Conservation (phyloP, 116 monocot genomes). For the Cymodocea nodosa region DNA sequence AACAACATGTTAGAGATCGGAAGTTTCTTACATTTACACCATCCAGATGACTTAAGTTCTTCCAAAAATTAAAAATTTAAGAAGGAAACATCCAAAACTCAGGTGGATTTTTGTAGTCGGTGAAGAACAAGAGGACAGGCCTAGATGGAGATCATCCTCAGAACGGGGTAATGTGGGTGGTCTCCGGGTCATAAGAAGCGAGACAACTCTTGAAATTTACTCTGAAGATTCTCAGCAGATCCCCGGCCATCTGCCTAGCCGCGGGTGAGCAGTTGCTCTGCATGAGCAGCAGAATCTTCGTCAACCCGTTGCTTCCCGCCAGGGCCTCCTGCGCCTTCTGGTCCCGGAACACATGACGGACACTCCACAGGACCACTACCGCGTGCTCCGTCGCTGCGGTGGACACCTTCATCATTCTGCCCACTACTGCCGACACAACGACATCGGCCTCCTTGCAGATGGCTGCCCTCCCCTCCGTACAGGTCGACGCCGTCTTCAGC, state of each 20-base stretch:
- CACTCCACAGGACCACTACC: constrained; percentile 56
- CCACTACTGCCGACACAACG: constrained; percentile 25
- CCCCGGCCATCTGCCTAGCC: constrained; percentile 58
- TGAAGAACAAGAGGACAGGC: neutral
- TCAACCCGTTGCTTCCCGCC: constrained; percentile 40
- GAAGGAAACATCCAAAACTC: too few relatives aligned
- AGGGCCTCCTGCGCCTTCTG: constrained; percentile 42
- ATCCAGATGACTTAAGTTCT: neutral
- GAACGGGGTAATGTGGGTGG: constrained; percentile 81
- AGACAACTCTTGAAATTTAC: constrained; percentile 39
- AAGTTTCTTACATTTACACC: neutral
- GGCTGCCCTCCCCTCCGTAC: constrained; percentile 47
- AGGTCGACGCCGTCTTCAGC: constrained; percentile 28
- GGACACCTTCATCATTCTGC: constrained; percentile 60
- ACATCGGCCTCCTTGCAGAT: constrained; percentile 22
- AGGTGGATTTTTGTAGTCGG: too few relatives aligned
- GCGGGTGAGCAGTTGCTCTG: constrained; percentile 63
- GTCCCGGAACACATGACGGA: constrained; percentile 52
- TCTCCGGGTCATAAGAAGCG: constrained; percentile 46
- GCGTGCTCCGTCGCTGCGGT: constrained; percentile 51
- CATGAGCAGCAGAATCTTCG: constrained; percentile 64
- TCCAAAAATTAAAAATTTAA: too few relatives aligned
- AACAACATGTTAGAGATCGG: too few relatives aligned
- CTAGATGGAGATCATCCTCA: constrained; percentile 9
- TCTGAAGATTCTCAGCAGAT: constrained; percentile 53